Evolutionary conservation across 768 basidiomycete genomes (phyloP), one percentile per base, ranked within the genome.

Genomic region (Boletales sp.): DNA sequence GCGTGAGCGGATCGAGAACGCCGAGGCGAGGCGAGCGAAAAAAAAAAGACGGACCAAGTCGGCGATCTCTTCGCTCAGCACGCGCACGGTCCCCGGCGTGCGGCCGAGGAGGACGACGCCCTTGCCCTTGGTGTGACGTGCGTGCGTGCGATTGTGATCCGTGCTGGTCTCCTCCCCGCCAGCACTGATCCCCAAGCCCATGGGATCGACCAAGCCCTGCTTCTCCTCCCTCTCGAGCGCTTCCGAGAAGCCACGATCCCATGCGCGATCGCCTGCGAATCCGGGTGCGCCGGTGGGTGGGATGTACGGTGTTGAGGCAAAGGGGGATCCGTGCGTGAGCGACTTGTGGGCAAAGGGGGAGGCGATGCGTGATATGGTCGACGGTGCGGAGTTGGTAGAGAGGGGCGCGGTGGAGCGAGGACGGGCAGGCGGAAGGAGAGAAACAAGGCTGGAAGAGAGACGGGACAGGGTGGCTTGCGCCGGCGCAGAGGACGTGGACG

Each of bases 281-380:
- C 88, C 91, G 1, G 90, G 90, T 1, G 90, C 91, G n/a, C 90
- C 83, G 45, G 61, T 70, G 0, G 84, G 76, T 43, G 69, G 77
- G 15, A 71, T 69, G 64, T 76, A 76, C 2, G 71, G 68, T 30
- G 72, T 62, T 10, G 73, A 58, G 0, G 70, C 71, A 49, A 84
- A 84, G 0, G 84, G 82, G 5, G 80, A 76, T 0, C 75, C 73
- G 45, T 81, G 77, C 4, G 71, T 69, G 32, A 71, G 60, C 1
- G 48, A 21, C 21, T 4, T 21, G 21, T 11, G 55, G 34, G 10
- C 21, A 39, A 45, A 21, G 21, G 21, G 21, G 21, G 21, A 21
- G 21, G 21, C 21, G 21, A 21, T 21, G 21, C 21, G 21, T 21
- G 21, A 21, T 21, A 21, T 21, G 21, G 21, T 21, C 21, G 21